Base-by-base conservation (phyloP, 495 filamentous ascomycete genomes). In the Aspergillus coremiiformis region DNA sequence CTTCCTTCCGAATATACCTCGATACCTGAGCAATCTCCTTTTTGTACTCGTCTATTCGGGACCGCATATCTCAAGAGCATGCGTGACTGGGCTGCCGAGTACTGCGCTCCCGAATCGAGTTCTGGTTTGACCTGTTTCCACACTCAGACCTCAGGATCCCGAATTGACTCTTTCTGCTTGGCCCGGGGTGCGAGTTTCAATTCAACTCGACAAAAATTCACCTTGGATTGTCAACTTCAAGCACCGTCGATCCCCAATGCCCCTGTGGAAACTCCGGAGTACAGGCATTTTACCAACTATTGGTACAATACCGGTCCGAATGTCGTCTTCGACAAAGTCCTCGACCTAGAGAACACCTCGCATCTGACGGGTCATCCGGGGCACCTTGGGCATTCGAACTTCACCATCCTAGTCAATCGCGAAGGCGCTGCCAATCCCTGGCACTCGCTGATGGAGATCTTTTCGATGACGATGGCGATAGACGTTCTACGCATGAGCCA, bases 371-470 rank as follows among this genome's bases (percentile, higher is more conserved):
- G 8, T 17, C 8, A 39, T 2, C 4, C 5, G 19, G 11, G 5
- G 11, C n/a, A 3, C 3, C 8, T 14, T 11, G 10, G 15, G 9
- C 5, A 15, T 17, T 1, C n/a, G 29, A 57, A 59, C 51, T 66
- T 56, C 42, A 59, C 64, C 4, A 62, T 74, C 37, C 51, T 72
- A 22, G 52, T 71, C 47, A 66, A 68, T 43, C 66, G 69, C 23
- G 69, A 74, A 52, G 64, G 65, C 15, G 47, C 56, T 11, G 20
- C 26, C 7, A 72, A 71, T 51, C 32, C 63, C 11, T 74, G 71
- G 71, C 71, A 74, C 49, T 60, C 56, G 17, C 58, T 72, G 30
- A 64, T 69, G 64, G 71, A 74, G 49, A 61, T 74, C 23, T 65
- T 61, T 51, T 64, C 66, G 41, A 63, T 64, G 53, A 54, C 52